phyloP scores from a whole-genome alignment of 345 rosid genomes.

The Heritiera littoralis region DNA sequence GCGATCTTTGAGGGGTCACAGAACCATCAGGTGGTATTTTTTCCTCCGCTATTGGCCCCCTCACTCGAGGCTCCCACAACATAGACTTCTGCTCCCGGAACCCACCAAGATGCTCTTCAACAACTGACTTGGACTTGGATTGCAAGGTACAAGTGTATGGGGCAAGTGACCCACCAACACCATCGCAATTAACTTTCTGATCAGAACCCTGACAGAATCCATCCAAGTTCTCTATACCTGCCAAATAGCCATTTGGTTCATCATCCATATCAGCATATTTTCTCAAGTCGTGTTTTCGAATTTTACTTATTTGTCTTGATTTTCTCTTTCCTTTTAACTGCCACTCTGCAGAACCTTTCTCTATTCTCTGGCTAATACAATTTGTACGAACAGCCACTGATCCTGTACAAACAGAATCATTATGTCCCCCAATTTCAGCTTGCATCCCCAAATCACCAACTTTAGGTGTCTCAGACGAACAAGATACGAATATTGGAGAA shows the following conservation, averaged over 20 bases:
- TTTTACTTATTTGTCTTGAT: constrained; percentile 70
- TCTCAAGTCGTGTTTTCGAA: constrained; percentile 54
- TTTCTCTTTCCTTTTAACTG: constrained; percentile 94
- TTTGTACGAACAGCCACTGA: constrained; percentile 32
- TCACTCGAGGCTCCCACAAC: constrained; percentile 33
- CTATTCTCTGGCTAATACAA: constrained; percentile 52
- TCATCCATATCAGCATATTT: constrained; percentile 49
- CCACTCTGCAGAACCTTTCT: constrained; percentile 82
- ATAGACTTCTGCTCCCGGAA: constrained; percentile 41
- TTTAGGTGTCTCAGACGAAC: constrained; percentile 41
- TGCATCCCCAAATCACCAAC: constrained; percentile 47
- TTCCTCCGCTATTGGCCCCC: constrained; percentile 38
- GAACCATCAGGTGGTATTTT: constrained; percentile 36
- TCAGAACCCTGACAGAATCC: constrained; percentile 37
- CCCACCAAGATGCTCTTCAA: constrained; percentile 36
- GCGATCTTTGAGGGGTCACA: constrained; percentile 50
- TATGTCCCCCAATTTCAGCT: constrained; percentile 46
- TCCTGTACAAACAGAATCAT: constrained; percentile 47
- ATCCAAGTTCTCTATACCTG: constrained; percentile 36
- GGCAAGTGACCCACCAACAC: constrained; percentile 25
- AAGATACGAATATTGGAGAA: constrained; percentile 37
- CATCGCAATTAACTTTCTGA: constrained; percentile 39
- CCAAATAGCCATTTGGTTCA: constrained; percentile 37
- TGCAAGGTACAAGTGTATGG: constrained; percentile 18
- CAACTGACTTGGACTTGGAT: constrained; percentile 26